Conservation (phyloP, 2,329 filamentous ascomycete genomes). For the Aspergillus pseudoviridinutans region DNA sequence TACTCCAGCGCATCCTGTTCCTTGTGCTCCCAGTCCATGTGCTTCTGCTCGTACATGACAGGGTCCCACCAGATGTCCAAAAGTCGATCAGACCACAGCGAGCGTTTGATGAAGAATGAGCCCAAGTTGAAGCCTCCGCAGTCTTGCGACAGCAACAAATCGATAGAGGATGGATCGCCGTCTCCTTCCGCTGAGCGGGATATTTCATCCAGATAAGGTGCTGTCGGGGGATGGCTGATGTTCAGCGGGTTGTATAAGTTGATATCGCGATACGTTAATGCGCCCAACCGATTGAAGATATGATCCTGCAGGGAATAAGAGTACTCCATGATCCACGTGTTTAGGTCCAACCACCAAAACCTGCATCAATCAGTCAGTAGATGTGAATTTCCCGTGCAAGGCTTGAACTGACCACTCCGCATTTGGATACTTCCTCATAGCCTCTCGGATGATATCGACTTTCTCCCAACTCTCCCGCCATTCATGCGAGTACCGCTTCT, state of each 20-base stretch:
- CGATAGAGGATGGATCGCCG: conserved; percentile 71
- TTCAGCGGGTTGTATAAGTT: conserved; percentile 95
- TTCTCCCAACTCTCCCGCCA: conserved; percentile 99
- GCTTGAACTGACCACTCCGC: conserved; percentile 76
- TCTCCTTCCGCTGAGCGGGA: conserved; percentile 73
- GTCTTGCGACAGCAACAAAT: conserved; percentile 86
- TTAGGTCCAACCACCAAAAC: conserved; percentile 99
- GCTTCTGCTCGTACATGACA: conserved; percentile 93
- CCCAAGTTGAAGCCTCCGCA: conserved; percentile 95
- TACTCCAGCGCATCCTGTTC: conserved; percentile 95
- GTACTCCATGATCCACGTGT: conserved; percentile 97
- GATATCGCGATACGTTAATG: conserved; percentile 86
- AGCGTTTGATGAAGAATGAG: conserved; percentile 85
- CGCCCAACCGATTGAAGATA: conserved; percentile 75
- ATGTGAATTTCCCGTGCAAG: not conserved
- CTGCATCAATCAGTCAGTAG: conserved; percentile 45
- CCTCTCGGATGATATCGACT: conserved; percentile 85
- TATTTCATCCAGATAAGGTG: conserved; percentile 70
- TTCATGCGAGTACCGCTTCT: conserved; percentile 97
- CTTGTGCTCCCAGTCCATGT: conserved; percentile 99
- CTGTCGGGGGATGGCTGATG: conserved; percentile 75
- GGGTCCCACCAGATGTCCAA: conserved; percentile 99
- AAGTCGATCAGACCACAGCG: conserved; percentile 83
- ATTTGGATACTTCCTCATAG: conserved; percentile 87
- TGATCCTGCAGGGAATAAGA: conserved; percentile 84